Percentiles rank a stretch among this genome's conserved stretches.
Evolutionary conservation across 257 asterid species (phyloP).

Genomic region (Solanum acaule): DNA sequence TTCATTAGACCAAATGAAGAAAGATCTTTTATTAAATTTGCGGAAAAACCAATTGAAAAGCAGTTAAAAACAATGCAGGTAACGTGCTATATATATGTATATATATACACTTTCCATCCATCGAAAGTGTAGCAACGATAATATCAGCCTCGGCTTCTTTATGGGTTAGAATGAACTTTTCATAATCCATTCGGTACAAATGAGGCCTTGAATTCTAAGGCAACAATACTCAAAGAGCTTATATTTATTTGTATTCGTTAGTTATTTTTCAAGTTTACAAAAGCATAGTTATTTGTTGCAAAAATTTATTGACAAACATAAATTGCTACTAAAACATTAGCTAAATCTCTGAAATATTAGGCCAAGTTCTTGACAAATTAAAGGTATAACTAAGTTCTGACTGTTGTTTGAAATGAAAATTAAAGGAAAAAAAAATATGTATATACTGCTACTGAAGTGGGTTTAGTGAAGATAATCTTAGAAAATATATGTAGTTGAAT

Average conservation of each 20-base stretch:
- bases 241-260: background rate
- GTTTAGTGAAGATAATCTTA: background rate
- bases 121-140: slow-evolving; percentile 89
- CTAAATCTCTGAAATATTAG: background rate
- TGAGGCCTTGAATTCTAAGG: slow-evolving; percentile 8
- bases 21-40: background rate
- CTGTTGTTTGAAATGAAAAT: background rate
- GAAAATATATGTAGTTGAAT: background rate
- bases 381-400: background rate
- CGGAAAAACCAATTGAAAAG: too few relatives aligned
- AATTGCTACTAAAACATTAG: background rate
- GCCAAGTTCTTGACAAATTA: background rate
- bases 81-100: too few relatives aligned
- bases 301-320: background rate
- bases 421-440: background rate
- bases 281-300: background rate
- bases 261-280: background rate
- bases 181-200: slow-evolving; percentile 88
- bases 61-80: too few relatives aligned
- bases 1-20: slow-evolving; percentile 85
- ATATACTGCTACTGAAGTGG: background rate
- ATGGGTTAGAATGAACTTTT: slow-evolving; percentile 87
- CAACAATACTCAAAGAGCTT: background rate
- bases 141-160: slow-evolving; percentile 94
- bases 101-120: slow-evolving; percentile 78